A percentile compares a stretch with the other conserved stretches of the same genome.
phyloP scores from a whole-genome alignment of 441 rosid genomes.

The Omphalea diandra region DNA sequence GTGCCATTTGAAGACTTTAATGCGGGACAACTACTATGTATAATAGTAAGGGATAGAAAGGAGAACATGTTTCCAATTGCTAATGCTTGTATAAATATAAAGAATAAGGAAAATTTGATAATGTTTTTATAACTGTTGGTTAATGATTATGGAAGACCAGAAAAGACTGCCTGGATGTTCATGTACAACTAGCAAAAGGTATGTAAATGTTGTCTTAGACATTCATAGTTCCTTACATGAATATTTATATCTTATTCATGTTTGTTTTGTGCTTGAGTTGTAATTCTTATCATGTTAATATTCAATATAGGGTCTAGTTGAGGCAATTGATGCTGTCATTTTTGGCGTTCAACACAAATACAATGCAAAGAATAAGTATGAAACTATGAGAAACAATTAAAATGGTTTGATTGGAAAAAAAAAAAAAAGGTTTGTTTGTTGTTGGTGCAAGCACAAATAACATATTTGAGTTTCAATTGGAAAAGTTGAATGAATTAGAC shows the following conservation, averaged over 20 bases:
- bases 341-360: background rate
- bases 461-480: no score
- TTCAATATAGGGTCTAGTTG: no score
- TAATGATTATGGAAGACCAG: background rate
- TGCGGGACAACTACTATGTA: background rate
- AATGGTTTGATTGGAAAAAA: no score
- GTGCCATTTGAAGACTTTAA: background rate
- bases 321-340: background rate
- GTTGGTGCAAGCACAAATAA: no score
- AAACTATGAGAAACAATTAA: no score
- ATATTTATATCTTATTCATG: background rate
- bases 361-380: background rate
- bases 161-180: background rate
- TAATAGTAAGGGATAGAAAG: background rate
- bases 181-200: background rate
- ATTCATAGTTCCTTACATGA: no score
- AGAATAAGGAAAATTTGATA: no score
- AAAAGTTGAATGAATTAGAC: no score
- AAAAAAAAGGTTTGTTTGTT: no score
- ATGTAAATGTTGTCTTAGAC: no score
- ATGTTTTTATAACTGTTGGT: background rate
- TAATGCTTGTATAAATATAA: background rate
- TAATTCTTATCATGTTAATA: no score
- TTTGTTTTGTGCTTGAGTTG: no score
- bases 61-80: background rate